Evolutionary conservation across 2,329 filamentous ascomycete genomes (phyloP), one percentile per base, ranked within the genome.

Genomic region (Xylaria sp.): DNA sequence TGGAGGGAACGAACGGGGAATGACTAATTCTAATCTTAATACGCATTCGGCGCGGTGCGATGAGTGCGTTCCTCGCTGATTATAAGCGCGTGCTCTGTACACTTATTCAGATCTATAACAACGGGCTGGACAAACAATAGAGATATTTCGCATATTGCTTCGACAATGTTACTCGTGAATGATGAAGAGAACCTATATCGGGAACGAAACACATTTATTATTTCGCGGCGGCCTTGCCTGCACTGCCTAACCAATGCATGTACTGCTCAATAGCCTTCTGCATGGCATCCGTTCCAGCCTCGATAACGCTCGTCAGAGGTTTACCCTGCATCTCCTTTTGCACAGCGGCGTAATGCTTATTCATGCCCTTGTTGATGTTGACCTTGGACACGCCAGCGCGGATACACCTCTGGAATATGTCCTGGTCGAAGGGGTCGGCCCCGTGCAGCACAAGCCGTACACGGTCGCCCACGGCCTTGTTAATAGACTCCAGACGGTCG

Each of bases 321-420:
- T 82, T 83, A 1, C 82, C 83, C 39, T 74, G 73, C 82, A 83
- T 84, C 77, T 83, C 81, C 66, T 81, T 77, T 77, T 83, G 82
- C 48, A 82, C 80, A 5, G 76, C 75, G 3, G 81, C 81, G 67
- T 84, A 85, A 73, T 84, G 82, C 66, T 82, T 83, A 74, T 85
- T 85, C 81, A 86, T 82, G 54, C 83, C 83, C 78, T 84, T 84
- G 78, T 86, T 86, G 78, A 86, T 84, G 72, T 86, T 86, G 72
- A 85, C 76, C 78, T 86, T 86, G 57, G 79, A 80, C 46, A 86
- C 81, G 57, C 84, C 84, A 7, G 75, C 79, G 25, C 77, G 76
- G 75, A 86, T 85, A 77, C 83, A 85, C 55, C 76, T 77, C 28
- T 75, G 67, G 71, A 85, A 85, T 66, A 83, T 83, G 10, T 81